Evolutionary conservation across 1,139 yeast genomes (phyloP), one percentile per base, ranked within the genome.

Genomic region (Insectozyma bohioensis): DNA sequence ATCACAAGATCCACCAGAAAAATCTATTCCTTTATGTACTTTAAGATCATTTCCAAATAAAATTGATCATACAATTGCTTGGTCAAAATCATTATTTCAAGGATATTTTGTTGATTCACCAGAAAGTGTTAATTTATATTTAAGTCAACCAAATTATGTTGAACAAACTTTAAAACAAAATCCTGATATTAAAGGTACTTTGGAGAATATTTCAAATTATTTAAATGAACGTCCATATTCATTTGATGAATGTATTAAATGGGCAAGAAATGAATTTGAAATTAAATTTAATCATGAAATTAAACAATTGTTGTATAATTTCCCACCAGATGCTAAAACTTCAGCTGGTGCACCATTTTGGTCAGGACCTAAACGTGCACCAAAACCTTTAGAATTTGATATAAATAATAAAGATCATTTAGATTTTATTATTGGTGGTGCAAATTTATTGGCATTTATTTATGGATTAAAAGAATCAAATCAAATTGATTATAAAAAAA

Each of bases 331-430:
- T 62, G 95, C 97, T 5, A 81, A 75, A 35, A 92, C 97, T 2
- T 80, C 95, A 0, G 74, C 75, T 37, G 98, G 98, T 36, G 90
- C 84, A 22, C 94, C 95, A 45, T 92, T 92, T 64, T 92, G 99
- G 99, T 80, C 95, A 16, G 97, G 97, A 40, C 95, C 97, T 28
- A 92, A 92, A 66, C 81, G 98, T 58, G 95, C 96, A 14, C 99
- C 99, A 35, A 77, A 75, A 29, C 88, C 96, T 13, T 71, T 88
- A 43, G 68, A 48, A 12, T 90, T 92, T 56, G 95, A 88, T 52
- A 70, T 83, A 45, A 66, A 78, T 48, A 80, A 88, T 53, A 72
- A 72, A 9, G 83, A 85, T 51, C 97, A 92, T 56, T 75, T 81
- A 56, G 78, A 85, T 51, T 92, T 90, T 49, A 67, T 92, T 37